Conservation (phyloP, 1,284 basidiomycete species). For the Tremellales sp. region DNA sequence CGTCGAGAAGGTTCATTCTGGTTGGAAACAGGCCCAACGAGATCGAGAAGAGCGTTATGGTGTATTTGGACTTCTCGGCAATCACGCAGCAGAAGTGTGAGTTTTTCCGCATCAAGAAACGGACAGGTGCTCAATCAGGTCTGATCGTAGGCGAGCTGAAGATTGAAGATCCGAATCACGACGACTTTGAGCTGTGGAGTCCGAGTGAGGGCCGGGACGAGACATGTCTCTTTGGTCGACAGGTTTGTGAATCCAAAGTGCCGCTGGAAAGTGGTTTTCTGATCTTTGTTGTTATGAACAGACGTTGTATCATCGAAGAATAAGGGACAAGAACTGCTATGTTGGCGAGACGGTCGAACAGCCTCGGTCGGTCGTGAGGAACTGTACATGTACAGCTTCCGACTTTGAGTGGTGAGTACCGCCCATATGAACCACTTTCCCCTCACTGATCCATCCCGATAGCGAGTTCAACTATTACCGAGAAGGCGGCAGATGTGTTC, state of each 20-base stretch:
- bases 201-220: constrained; percentile 77
- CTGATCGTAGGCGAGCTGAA: constrained; percentile 61
- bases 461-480: constrained; percentile 88
- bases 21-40: constrained; percentile 63
- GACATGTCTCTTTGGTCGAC: constrained; percentile 77
- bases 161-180: constrained; percentile 65
- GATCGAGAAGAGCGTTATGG: constrained; percentile 58
- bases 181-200: constrained; percentile 95
- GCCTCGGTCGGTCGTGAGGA: constrained; percentile 57
- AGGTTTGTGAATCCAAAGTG: constrained; percentile 52
- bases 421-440: not conserved
- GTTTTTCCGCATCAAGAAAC: constrained; percentile 32
- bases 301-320: constrained; percentile 82
- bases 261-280: not conserved
- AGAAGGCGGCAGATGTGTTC: constrained; percentile 69
- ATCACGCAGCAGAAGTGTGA: constrained; percentile 71
- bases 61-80: constrained; percentile 86
- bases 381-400: constrained; percentile 65
- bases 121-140: constrained; percentile 9
- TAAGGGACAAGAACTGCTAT: constrained; percentile 73
- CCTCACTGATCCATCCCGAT: constrained; percentile 4
- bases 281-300: constrained; percentile 40
- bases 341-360: constrained; percentile 66
- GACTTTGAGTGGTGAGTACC: constrained; percentile 86
- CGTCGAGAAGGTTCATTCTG: constrained; percentile 83